Conservation (phyloP, 2,329 filamentous ascomycete species). For the Dactylellina haptotyla region DNA sequence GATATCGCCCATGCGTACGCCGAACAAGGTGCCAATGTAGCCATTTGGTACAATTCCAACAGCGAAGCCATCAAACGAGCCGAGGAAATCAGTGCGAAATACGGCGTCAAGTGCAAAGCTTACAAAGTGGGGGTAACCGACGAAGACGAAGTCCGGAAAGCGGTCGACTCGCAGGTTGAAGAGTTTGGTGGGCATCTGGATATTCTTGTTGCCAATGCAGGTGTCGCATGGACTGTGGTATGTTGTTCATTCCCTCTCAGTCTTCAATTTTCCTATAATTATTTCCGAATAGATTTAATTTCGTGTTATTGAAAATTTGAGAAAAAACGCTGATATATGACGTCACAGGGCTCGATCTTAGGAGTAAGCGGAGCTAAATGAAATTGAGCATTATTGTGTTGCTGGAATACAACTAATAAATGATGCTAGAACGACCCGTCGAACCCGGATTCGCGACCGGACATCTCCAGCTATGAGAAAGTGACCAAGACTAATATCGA, state of each 20-base stretch:
- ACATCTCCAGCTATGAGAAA: constrained; percentile 67
- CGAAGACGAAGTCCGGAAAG: constrained; percentile 66
- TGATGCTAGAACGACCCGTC: constrained; percentile 17
- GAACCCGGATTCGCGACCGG: constrained; percentile 12
- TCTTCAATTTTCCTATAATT: background rate
- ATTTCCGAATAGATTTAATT: too few species aligned
- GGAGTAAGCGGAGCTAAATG: constrained; percentile 22
- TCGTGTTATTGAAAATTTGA: background rate
- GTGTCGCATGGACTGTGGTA: constrained; percentile 71
- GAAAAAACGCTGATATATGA: constrained; percentile 12
- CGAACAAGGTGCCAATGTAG: constrained; percentile 77
- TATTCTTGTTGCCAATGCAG: constrained; percentile 81
- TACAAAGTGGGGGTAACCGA: constrained; percentile 72
- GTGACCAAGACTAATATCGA: constrained; percentile 78
- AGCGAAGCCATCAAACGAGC: constrained; percentile 72
- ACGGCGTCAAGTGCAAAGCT: constrained; percentile 74
- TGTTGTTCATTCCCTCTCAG: background rate
- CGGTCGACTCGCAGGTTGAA: constrained; percentile 66
- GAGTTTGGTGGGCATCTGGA: constrained; percentile 81
- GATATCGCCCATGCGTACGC: constrained; percentile 72
- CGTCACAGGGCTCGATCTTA: constrained; percentile 38
- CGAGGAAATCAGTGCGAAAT: constrained; percentile 72
- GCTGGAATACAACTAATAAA: background rate
- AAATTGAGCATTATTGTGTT: background rate
- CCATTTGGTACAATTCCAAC: constrained; percentile 78